Evolutionary conservation across 257 asterid species (phyloP).

Genomic region (Ilex aquifolium): DNA sequence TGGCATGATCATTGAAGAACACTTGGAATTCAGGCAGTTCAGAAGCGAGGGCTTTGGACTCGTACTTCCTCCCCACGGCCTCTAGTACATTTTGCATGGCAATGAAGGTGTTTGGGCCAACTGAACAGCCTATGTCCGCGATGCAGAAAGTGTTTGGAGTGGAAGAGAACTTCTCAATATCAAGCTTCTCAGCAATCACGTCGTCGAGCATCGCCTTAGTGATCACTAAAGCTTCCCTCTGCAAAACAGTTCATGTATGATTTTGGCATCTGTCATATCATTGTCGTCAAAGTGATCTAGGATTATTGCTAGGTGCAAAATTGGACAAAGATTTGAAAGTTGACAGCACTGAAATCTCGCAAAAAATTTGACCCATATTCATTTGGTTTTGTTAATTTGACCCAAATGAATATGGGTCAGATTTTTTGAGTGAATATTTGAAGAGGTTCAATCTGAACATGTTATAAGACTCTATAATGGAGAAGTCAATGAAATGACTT

Average conservation of each 20-base stretch:
- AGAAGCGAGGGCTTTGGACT: background rate
- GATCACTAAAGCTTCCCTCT: background rate
- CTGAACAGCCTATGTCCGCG: slow-evolving; percentile 19
- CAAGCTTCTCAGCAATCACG: slow-evolving; percentile 3
- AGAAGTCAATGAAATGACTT: too few relatives aligned
- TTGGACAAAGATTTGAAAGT: too few relatives aligned
- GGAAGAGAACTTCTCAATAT: background rate
- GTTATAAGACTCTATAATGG: too few relatives aligned
- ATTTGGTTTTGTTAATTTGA: too few relatives aligned
- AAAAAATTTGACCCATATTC: too few relatives aligned
- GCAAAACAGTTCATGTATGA: background rate
- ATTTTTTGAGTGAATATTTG: too few relatives aligned
- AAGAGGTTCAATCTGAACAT: too few relatives aligned
- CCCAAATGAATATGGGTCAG: too few relatives aligned
- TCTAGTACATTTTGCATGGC: slow-evolving; percentile 10
- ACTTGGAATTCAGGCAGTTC: slow-evolving; percentile 12
- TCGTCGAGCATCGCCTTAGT: background rate
- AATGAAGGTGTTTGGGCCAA: slow-evolving; percentile 18
- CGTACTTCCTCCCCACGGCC: slow-evolving; percentile 2
- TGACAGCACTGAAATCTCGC: too few relatives aligned
- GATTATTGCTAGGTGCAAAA: too few relatives aligned
- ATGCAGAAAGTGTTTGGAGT: slow-evolving; percentile 4
- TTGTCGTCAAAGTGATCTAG: too few relatives aligned
- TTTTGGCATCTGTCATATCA: too few relatives aligned
- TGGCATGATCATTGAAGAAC: slow-evolving; percentile 14